These are phyloP conservation scores for Ustilago nuda DNA, from an alignment of 1,284 basidiomycete genomes.

Conservation along the genomic window DNA sequence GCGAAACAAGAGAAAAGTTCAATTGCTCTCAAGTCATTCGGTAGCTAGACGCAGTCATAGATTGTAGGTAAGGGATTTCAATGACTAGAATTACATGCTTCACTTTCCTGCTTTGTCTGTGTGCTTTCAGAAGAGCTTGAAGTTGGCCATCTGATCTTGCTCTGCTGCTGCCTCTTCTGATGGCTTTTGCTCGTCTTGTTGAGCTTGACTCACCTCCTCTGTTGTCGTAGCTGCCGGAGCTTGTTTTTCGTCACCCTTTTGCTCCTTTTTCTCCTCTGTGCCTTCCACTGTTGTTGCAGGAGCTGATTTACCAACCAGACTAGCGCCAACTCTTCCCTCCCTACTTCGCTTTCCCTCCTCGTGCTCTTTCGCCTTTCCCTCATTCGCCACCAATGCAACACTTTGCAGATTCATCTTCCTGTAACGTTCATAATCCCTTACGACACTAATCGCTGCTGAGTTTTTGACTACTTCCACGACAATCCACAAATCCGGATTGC, in stretches of 20 bases:
- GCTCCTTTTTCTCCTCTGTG: neutral
- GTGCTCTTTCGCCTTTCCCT: constrained; percentile 14
- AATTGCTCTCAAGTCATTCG: constrained; percentile 58
- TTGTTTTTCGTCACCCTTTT: neutral
- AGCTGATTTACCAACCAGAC: constrained; percentile 14
- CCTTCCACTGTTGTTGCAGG: neutral
- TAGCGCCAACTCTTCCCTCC: constrained; percentile 23
- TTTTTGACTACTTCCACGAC: constrained; percentile 61
- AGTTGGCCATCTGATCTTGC: constrained; percentile 27
- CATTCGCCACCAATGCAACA: constrained; percentile 40
- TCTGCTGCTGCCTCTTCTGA: constrained; percentile 3
- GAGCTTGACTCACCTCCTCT: neutral
- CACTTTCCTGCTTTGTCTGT: neutral
- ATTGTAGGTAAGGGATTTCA: neutral
- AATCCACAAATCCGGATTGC: constrained; percentile 52
- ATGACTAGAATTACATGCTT: constrained; percentile 2
- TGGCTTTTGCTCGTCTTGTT: neutral
- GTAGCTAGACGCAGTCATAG: constrained; percentile 10
- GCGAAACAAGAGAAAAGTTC: constrained; percentile 20
- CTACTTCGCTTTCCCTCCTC: neutral
- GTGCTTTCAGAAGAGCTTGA: constrained; percentile 23
- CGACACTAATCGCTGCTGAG: constrained; percentile 54
- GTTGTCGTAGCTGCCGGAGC: too few relatives aligned
- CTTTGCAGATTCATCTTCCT: constrained; percentile 58
- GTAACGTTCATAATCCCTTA: constrained; percentile 47